These are phyloP conservation scores for Aspergillus brunneoviolaceus DNA, from an alignment of 2,329 filamentous ascomycete species.

Conservation along the genomic window DNA sequence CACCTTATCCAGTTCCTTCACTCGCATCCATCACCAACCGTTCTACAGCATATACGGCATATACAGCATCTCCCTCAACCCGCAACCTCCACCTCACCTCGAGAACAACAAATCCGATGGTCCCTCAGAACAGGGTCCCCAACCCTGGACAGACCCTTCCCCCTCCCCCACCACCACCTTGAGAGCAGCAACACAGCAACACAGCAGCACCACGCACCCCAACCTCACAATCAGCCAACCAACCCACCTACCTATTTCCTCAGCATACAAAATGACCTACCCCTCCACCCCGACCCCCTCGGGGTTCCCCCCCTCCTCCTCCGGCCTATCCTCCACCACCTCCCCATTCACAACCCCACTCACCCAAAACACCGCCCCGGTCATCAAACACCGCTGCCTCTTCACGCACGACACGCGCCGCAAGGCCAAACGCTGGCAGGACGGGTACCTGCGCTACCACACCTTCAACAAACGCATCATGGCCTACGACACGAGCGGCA, in stretches of 20 bases:
- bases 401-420: constrained; percentile 82
- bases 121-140: background rate
- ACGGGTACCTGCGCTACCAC: constrained; percentile 84
- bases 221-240: too few relatives aligned
- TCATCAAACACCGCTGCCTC: constrained; percentile 80
- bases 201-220: too few relatives aligned
- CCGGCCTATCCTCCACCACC: too few relatives aligned
- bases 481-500: constrained; percentile 80
- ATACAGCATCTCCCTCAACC: too few relatives aligned
- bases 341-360: constrained; percentile 30
- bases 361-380: constrained; percentile 67
- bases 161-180: background rate
- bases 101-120: background rate
- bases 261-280: too few relatives aligned
- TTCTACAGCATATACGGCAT: too few relatives aligned
- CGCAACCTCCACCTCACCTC: background rate
- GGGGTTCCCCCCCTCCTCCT: too few relatives aligned
- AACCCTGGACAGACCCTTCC: background rate
- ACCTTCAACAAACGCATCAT: constrained; percentile 88
- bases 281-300: too few relatives aligned
- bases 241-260: too few relatives aligned
- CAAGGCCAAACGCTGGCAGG: constrained; percentile 91
- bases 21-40: background rate
- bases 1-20: background rate
- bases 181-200: too few relatives aligned